These are phyloP conservation scores for Papiliotrema nemorosa DNA, from an alignment of 1,284 basidiomycete genomes.

Conservation along the genomic window DNA sequence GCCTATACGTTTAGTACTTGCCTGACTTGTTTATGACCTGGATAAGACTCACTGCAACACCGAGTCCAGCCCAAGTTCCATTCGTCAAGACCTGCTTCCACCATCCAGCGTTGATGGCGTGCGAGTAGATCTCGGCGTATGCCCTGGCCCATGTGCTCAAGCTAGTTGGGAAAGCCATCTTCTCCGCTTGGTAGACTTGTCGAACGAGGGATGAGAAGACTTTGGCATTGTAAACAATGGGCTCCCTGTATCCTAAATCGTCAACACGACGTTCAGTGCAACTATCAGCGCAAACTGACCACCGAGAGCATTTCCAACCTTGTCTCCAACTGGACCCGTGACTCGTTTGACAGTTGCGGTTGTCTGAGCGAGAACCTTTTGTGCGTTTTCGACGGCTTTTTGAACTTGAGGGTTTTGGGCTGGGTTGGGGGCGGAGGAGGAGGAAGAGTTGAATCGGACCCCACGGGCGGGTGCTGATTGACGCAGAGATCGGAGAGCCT, in stretches of 20 bases:
- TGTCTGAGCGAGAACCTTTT: constrained; percentile 33
- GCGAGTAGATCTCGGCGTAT: constrained; percentile 70
- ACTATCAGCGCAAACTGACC: constrained; percentile 29
- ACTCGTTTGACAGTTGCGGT: constrained; percentile 40
- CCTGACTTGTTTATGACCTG: background rate
- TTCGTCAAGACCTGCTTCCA: constrained; percentile 66
- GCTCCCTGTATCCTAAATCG: constrained; percentile 79
- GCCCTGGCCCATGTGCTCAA: constrained; percentile 62
- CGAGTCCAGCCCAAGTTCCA: constrained; percentile 75
- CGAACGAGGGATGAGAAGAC: constrained; percentile 80
- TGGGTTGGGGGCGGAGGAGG: constrained; percentile 18
- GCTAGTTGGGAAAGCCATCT: constrained; percentile 74
- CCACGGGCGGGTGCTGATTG: constrained; percentile 14
- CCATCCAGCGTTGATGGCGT: constrained; percentile 63
- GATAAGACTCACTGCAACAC: constrained; percentile 75
- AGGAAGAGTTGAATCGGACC: constrained; percentile 27
- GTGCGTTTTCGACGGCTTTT: constrained; percentile 41
- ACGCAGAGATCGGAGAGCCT: constrained; percentile 15
- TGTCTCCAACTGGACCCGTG: constrained; percentile 47
- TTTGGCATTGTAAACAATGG: constrained; percentile 75
- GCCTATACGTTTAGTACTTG: constrained; percentile 35
- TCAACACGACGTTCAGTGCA: background rate
- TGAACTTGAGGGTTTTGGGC: constrained; percentile 41
- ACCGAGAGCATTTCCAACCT: constrained; percentile 41
- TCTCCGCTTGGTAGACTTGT: constrained; percentile 87